Evolutionary conservation across 768 basidiomycete genomes (phyloP).

Genomic region (Butyriboletus loyo): DNA sequence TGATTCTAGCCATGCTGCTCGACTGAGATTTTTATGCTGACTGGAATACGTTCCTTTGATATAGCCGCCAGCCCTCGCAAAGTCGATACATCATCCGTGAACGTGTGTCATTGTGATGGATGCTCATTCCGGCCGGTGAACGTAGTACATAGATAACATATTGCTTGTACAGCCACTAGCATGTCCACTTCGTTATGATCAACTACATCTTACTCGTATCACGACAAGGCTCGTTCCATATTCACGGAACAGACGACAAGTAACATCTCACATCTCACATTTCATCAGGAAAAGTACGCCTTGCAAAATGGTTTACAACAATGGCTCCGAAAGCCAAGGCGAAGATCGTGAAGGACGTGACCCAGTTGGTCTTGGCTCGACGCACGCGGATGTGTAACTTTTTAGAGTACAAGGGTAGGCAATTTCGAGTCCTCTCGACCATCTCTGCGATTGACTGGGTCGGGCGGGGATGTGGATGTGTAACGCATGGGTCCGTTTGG

Average conservation of each 20-base stretch:
- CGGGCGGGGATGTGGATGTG: background rate
- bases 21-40: slow-evolving; percentile 7
- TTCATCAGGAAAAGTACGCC: slow-evolving; percentile 77
- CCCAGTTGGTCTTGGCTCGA: slow-evolving; percentile 85
- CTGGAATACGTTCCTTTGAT: background rate
- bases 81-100: background rate
- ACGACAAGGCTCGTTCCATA: slow-evolving; percentile 66
- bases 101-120: background rate
- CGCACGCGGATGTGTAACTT: slow-evolving; percentile 94
- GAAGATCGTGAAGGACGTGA: slow-evolving; percentile 95
- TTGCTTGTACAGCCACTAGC: slow-evolving; percentile 24
- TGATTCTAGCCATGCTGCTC: slow-evolving; percentile 42
- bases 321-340: slow-evolving; percentile 75
- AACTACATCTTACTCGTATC: slow-evolving; percentile 93
- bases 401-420: slow-evolving; percentile 90
- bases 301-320: slow-evolving; percentile 95
- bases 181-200: slow-evolving; percentile 51
- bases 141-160: background rate
- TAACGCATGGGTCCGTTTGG: background rate
- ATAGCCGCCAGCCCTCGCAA: background rate
- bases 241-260: slow-evolving; percentile 1
- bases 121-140: background rate
- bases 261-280: slow-evolving; percentile 9
- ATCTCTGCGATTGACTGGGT: slow-evolving; percentile 29
- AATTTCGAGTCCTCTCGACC: background rate